Evolutionary conservation across 805 yeast genomes (phyloP), one percentile per base, ranked within the genome.

Genomic region (Metschnikowia lochheadii): DNA sequence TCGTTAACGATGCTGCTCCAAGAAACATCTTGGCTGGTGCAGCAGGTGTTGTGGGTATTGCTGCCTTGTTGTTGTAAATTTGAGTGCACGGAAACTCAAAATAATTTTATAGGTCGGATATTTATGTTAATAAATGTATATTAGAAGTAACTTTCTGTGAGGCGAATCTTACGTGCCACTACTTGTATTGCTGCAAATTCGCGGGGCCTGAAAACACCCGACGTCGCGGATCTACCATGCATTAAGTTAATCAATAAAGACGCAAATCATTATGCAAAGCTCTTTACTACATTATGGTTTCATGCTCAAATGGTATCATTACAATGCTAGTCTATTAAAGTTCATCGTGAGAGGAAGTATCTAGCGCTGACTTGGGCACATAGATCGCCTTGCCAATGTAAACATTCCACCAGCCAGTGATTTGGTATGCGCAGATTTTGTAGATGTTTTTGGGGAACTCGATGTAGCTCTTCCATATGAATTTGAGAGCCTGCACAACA

Each of bases 361-460:
- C 44, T 36, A 44, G 40, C 38, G 51, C 21, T 15, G 57, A 43
- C 36, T 50, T 46, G 4, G 61, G 61, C 20, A 57, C 60, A 37
- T 58, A 58, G 20, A 55, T 47, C 6, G 58, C 48, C 40, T 76
- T 77, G n/a, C 96, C 96, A 49, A 89, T 76, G 62, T 89, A 87
- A 35, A 64, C 64, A 61, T 85, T 83, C 97, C 97, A 92, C 64
- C 79, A 75, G 37, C 74, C 70, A 51, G 77, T 78, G 35, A 79
- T 42, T 53, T 82, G 73, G 49, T 75, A 69, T 44, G 89, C 56
- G 8, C 69, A 56, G 49, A 81, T 56, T 35, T 79, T 76, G 68
- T 78, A 81, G 1, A 87, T 38, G 49, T 82, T 78, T 49, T 73
- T 72, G 10, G 97, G 97, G 55, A 92, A 77, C 37, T 83, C 76